Evolutionary conservation across 2,329 filamentous ascomycete genomes (phyloP).

Genomic region (Calonectria hawksworthii): DNA sequence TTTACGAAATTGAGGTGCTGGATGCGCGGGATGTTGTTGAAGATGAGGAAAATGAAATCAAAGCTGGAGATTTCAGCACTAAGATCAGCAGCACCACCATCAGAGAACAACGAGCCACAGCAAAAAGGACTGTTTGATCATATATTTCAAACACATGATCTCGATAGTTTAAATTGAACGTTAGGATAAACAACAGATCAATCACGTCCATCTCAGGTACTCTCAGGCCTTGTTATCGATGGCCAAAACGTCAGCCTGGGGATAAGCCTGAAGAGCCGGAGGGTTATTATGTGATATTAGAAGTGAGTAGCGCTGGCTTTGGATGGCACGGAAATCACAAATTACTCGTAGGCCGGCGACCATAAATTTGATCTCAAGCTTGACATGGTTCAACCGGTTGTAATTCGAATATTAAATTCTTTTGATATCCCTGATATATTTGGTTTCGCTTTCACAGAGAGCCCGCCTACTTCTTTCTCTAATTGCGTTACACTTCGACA

Average conservation of each 20-base stretch:
- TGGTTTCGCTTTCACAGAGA: no score
- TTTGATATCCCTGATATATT: not conserved
- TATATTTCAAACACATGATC: not conserved
- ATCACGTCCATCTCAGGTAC: not conserved
- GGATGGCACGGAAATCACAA: not conserved
- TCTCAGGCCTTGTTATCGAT: not conserved
- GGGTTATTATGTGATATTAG: not conserved
- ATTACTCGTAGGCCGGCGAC: not conserved
- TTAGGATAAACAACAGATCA: not conserved
- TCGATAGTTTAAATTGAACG: not conserved
- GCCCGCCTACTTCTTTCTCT: no score
- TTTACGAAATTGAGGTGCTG: slow-evolving; percentile 92
- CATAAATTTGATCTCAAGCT: no score
- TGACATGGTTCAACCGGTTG: not conserved
- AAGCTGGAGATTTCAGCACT: slow-evolving; percentile 75
- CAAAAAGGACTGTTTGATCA: slow-evolving; percentile 32
- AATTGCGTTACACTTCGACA: no score
- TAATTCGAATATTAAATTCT: not conserved
- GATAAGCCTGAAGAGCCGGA: no score
- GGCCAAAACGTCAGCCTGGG: not conserved
- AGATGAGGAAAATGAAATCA: slow-evolving; percentile 61
- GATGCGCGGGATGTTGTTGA: slow-evolving; percentile 65
- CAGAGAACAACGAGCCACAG: slow-evolving; percentile 63
- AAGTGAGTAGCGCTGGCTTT: not conserved
- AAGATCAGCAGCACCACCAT: slow-evolving; percentile 97